Evolutionary conservation across 1,284 basidiomycete species (phyloP).

Genomic region (Schizophyllum commune): DNA sequence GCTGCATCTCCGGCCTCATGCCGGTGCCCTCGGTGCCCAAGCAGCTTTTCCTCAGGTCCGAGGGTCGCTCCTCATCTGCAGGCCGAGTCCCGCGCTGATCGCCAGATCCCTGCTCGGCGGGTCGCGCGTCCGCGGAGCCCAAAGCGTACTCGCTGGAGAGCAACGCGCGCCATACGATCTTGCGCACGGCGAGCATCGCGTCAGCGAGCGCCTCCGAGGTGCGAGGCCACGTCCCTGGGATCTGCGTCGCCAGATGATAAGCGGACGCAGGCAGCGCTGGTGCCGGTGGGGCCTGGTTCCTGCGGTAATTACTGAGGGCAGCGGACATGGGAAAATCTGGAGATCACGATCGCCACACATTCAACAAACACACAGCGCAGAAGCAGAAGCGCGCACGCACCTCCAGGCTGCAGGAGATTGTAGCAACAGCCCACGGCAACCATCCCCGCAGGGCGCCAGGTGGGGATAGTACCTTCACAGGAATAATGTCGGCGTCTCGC

Average conservation of each 20-base stretch:
- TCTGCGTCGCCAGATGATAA: slow-evolving; percentile 52
- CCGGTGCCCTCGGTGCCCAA: slow-evolving; percentile 20
- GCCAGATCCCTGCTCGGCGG: no score
- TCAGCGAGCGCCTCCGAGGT: slow-evolving; percentile 32
- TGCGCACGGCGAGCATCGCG: slow-evolving; percentile 45
- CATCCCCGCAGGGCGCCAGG: slow-evolving; percentile 24
- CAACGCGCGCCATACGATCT: slow-evolving; percentile 60
- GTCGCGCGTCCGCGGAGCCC: background rate
- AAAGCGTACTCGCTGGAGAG: background rate
- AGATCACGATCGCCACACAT: background rate
- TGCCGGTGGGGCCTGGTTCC: slow-evolving; percentile 7
- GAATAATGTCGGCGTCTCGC: slow-evolving; percentile 1
- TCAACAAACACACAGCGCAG: background rate
- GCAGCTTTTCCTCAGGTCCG: background rate
- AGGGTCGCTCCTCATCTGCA: background rate
- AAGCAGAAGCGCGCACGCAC: slow-evolving; percentile 9
- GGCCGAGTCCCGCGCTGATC: background rate
- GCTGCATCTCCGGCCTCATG: slow-evolving; percentile 29
- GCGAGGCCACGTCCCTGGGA: slow-evolving; percentile 31
- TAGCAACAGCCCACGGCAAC: slow-evolving; percentile 39
- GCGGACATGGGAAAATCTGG: slow-evolving; percentile 28
- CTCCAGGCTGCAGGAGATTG: slow-evolving; percentile 29
- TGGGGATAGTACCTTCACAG: background rate
- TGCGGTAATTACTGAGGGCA: slow-evolving; percentile 11
- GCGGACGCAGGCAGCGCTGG: slow-evolving; percentile 27